Base-by-base conservation (phyloP, 371 early-diverging fungal genomes). In the Mucor plumbeus region DNA sequence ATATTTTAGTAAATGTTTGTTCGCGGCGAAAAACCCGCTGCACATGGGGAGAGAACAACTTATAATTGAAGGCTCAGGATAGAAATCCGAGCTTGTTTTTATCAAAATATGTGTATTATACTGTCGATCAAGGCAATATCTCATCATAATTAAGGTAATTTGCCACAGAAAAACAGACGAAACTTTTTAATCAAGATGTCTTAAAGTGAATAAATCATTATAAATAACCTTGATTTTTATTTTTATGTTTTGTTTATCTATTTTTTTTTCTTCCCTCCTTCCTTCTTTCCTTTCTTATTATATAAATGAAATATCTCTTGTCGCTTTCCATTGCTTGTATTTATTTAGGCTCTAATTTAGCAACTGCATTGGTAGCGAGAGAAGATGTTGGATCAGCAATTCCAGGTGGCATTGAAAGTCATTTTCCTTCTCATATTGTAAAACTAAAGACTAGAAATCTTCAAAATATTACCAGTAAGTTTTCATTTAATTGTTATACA, bases 351-450 rank as follows among this genome's bases (percentile, higher is more conserved):
- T 13, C 15, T 34, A n/a, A 38, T 19, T 9, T 59, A 13, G 47
- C 38, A 34, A 39, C 11, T 11, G 48, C 54, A 14, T 14, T 41
- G 15, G 58, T 35, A 14, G 31, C 26, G 31, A 57, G 31, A 26
- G 41, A 41, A 10, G 19, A 36, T 21, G 19, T 26, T 43, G 41
- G 7, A n/a, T 40, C 15, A 7, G 21, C 9, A 7, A 21, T 50
- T 26, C 50, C 26, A 19, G 50, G 50, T 26, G 50, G 50, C 19
- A 50, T 50, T 21, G 26, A 50, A 10, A 50, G 50, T 3, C 44
- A 41, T 41, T 41, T 68, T 17, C 68, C 65, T 33, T 39, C 73
- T 11, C 69, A 72, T 55, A 72, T 72, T 34, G 19, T 72, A 11
- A 72, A 59, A 40, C 55, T 72, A 4, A 72, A 72, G 34, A 26